phyloP scores from a whole-genome alignment of 2,329 filamentous ascomycete species.

The Pseudocercospora fuligena region DNA sequence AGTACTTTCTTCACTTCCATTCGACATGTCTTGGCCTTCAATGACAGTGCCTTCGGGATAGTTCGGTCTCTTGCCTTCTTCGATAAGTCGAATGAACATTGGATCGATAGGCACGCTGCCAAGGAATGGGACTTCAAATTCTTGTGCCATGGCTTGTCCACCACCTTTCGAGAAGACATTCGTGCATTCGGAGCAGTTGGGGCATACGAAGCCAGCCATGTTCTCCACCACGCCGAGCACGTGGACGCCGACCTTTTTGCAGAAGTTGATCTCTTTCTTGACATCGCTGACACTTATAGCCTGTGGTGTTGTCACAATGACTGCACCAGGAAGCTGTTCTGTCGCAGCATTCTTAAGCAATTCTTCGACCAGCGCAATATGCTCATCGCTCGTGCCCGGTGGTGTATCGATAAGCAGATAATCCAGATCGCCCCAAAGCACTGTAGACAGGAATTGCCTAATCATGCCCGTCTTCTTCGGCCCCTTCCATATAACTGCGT shows the following conservation, averaged over 20 bases:
- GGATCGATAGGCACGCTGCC: conserved; percentile 91
- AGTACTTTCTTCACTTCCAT: conserved; percentile 32
- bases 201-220: conserved; percentile 91
- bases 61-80: conserved; percentile 69
- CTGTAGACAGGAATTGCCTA: conserved; percentile 89
- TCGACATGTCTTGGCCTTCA: conserved; percentile 56
- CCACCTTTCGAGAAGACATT: conserved; percentile 93
- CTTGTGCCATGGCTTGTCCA: conserved; percentile 83
- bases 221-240: conserved; percentile 94
- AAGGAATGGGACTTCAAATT: conserved; percentile 82
- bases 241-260: conserved; percentile 76
- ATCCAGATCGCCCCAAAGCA: conserved; percentile 85
- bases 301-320: conserved; percentile 95
- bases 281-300: conserved; percentile 93
- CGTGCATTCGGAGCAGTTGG: conserved; percentile 78
- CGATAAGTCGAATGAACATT: conserved; percentile 84
- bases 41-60: conserved; percentile 72
- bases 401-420: conserved; percentile 95
- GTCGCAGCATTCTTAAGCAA: conserved; percentile 49
- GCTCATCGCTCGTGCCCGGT: conserved; percentile 94
- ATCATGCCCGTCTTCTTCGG: conserved; percentile 99
- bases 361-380: conserved; percentile 89
- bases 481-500: conserved; percentile 95
- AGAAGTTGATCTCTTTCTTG: conserved; percentile 93
- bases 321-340: conserved; percentile 79